phyloP scores from a whole-genome alignment of 1,139 yeast genomes.

The Lodderomyces parapsilosis region DNA sequence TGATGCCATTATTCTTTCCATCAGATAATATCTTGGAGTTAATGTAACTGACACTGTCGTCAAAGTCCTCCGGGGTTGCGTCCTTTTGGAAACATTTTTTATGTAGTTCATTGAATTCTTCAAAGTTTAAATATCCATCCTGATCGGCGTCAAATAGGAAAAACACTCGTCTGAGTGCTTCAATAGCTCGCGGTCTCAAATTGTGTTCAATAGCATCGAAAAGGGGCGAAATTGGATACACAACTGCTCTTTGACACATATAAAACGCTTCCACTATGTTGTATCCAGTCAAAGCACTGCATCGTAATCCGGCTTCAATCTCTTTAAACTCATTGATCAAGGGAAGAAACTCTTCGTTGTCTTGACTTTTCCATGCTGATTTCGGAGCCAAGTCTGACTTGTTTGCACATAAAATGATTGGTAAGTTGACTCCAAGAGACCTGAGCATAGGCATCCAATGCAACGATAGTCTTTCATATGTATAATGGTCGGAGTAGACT shows the following conservation, averaged over 20 bases:
- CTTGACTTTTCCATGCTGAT: conserved; percentile 21
- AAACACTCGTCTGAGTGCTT: conserved; percentile 78
- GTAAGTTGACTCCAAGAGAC: conserved; percentile 87
- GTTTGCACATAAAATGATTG: conserved; percentile 88
- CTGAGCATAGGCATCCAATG: conserved; percentile 95
- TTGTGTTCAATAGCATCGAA: conserved; percentile 89
- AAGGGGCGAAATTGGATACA: conserved; percentile 90
- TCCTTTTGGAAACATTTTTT: conserved; percentile 66
- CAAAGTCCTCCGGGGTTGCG: conserved; percentile 27
- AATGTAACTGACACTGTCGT: conserved; percentile 27
- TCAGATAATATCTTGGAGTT: conserved; percentile 21
- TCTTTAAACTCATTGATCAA: conserved; percentile 88
- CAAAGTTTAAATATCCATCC: conserved; percentile 73
- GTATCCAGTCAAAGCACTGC: conserved; percentile 76
- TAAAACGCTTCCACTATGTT: conserved; percentile 91
- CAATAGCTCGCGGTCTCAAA: conserved; percentile 72
- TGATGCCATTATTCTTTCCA: conserved; percentile 47
- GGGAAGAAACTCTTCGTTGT: conserved; percentile 80
- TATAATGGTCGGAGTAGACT: conserved; percentile 88
- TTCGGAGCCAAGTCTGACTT: conserved; percentile 55
- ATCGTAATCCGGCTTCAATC: conserved; percentile 84
- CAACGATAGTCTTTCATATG: conserved; percentile 84
- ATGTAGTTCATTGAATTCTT: conserved; percentile 70
- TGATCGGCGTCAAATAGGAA: conserved; percentile 86
- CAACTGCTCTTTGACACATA: conserved; percentile 86